Base-by-base conservation (phyloP, 345 rosid genomes). In the Brassica cretica region DNA sequence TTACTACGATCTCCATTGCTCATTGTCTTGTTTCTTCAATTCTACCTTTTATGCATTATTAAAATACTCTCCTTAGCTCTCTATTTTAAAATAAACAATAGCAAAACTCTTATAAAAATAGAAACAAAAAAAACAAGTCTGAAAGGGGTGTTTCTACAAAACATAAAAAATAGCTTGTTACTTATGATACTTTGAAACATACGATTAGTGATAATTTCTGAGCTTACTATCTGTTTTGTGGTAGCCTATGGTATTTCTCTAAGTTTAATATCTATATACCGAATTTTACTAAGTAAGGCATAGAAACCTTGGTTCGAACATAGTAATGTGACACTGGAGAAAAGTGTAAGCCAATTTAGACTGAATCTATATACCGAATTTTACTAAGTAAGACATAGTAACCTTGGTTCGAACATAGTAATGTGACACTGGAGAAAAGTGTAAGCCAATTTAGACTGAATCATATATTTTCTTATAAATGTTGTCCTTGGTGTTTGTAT, bases 11-110 rank as follows among this genome's bases (percentile, higher is more conserved):
- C 11, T 19, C n/a, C 49, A 41, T 49, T 49, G 24, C 69, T 63
- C 53, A 27, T 64, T 74, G 11, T 74, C 56, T 63, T 60, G 7
- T 68, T 64, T 32, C 68, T 64, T 16, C 12, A 64, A 7, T 32
- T 30, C 21, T 63, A 27, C 14, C 14, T 21, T 21, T 8, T 8
- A 21, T 21, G 6, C 62, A 56, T 56, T 9, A 21, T 21, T 19
- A 21, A 58, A 58, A 12, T 60, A 60, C 14, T 11, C 29, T 24
- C 24, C 15, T 21, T 24, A 4, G 32, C 15, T 5, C 64, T 11
- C 32, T 59, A 10, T 21, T 56, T 21, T 21, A 21, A 58, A 58
- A 21, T 4, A 58, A 58, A 46, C 53, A 12, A 46, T 24, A 24
- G 6, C n/a, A 18, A 27, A 18, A 56, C 27, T 56, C 59, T 56